Percentiles rank a stretch among this genome's conserved stretches.
Conservation (phyloP, 78 protist genomes). For the Dictyostelium purpureum region DNA sequence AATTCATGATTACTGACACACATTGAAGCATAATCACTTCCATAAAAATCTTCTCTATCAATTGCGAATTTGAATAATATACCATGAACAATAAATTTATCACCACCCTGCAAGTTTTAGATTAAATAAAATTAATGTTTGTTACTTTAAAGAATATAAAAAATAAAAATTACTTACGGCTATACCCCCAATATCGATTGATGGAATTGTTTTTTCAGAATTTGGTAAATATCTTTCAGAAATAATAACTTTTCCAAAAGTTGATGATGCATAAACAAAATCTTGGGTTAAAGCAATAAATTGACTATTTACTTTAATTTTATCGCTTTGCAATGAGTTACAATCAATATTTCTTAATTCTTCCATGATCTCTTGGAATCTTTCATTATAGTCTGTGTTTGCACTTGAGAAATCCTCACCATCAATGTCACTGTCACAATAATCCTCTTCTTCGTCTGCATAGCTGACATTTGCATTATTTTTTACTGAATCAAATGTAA, state of each 20-base stretch:
- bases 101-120: constrained; percentile 39
- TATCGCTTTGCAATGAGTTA: constrained; percentile 33
- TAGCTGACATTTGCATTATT: background rate
- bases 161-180: too few relatives aligned
- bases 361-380: constrained; percentile 80
- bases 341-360: constrained; percentile 60
- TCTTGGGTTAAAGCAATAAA: constrained; percentile 82
- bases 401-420: constrained; percentile 70
- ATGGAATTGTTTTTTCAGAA: constrained; percentile 73
- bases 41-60: constrained; percentile 64
- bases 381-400: constrained; percentile 63
- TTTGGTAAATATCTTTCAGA: constrained; percentile 78
- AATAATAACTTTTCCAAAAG: constrained; percentile 82
- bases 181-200: constrained; percentile 77
- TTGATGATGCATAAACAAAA: constrained; percentile 69
- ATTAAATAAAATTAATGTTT: background rate
- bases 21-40: constrained; percentile 60
- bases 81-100: constrained; percentile 66
- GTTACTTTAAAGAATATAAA: too few relatives aligned
- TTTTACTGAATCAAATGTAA: background rate
- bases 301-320: constrained; percentile 64
- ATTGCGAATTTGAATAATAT: constrained; percentile 79
- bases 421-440: constrained; percentile 77
- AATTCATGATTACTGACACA: constrained; percentile 71
- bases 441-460: constrained; percentile 63